These are phyloP conservation scores for Chaetomium cochliodes DNA, from an alignment of 495 filamentous ascomycete genomes.

Conservation along the genomic window DNA sequence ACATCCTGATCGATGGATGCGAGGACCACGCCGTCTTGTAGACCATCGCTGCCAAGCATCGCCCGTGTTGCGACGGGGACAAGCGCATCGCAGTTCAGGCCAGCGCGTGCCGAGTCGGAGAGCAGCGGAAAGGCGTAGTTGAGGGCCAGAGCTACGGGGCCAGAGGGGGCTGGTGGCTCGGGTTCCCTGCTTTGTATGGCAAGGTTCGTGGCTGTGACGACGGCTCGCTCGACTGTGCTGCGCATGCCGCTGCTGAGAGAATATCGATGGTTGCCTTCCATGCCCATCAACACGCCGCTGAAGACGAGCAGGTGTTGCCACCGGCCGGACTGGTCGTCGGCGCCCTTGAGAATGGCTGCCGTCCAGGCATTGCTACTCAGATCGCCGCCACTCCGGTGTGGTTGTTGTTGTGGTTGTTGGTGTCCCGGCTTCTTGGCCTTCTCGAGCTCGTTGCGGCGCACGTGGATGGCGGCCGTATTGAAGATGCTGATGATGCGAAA, in stretches of 20 bases:
- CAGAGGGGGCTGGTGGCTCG: slow-evolving; percentile 55
- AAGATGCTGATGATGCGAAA: slow-evolving; percentile 81
- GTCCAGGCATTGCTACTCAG: slow-evolving; percentile 74
- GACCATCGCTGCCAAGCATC: slow-evolving; percentile 66
- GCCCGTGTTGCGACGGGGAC: slow-evolving; percentile 68
- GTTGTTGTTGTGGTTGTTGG: neutral
- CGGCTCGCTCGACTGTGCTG: slow-evolving; percentile 69
- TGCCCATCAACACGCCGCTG: slow-evolving; percentile 77
- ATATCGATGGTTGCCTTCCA: slow-evolving; percentile 65
- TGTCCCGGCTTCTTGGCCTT: slow-evolving; percentile 46
- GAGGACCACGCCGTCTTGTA: slow-evolving; percentile 81
- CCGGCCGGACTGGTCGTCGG: slow-evolving; percentile 76
- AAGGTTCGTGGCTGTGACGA: slow-evolving; percentile 76
- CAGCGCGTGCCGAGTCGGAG: slow-evolving; percentile 53
- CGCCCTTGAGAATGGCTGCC: slow-evolving; percentile 75
- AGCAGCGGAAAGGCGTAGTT: slow-evolving; percentile 77
- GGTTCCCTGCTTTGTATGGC: slow-evolving; percentile 48
- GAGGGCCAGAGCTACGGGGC: slow-evolving; percentile 67
- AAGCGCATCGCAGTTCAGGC: slow-evolving; percentile 71
- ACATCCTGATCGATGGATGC: slow-evolving; percentile 75
- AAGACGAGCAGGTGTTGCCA: slow-evolving; percentile 88
- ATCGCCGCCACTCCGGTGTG: slow-evolving; percentile 42
- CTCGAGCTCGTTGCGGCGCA: slow-evolving; percentile 56
- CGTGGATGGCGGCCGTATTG: slow-evolving; percentile 72
- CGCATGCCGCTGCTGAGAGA: slow-evolving; percentile 62